phyloP scores from a whole-genome alignment of 495 filamentous ascomycete genomes.

The Saxophila tyrrhenica region DNA sequence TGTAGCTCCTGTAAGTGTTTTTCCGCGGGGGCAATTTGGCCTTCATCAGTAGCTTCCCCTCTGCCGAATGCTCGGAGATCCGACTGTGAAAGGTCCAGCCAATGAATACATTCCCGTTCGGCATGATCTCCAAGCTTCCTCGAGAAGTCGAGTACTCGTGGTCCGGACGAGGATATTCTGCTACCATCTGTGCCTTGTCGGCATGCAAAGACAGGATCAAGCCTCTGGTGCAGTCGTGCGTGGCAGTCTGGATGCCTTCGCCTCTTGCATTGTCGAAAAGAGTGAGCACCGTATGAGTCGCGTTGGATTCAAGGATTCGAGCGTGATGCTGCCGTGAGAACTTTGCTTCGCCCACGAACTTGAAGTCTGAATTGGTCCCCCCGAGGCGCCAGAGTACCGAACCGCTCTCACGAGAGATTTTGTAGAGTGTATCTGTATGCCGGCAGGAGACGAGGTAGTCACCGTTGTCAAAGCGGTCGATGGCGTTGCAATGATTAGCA shows the following conservation, averaged over 20 bases:
- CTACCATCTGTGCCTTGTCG: neutral
- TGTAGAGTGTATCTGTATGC: slow-evolving; percentile 7
- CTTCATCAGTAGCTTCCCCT: neutral
- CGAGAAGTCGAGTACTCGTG: neutral
- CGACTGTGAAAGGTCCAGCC: neutral
- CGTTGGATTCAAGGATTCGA: neutral
- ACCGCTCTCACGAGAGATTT: slow-evolving; percentile 2
- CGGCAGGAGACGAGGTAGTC: slow-evolving; percentile 16
- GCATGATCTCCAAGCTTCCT: neutral
- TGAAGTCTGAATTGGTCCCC: neutral
- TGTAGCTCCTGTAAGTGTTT: slow-evolving; percentile 1
- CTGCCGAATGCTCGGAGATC: neutral
- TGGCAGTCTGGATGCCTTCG: slow-evolving; percentile 11
- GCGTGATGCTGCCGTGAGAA: neutral
- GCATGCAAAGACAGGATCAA: neutral
- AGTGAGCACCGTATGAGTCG: neutral
- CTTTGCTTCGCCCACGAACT: neutral
- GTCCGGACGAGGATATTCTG: neutral
- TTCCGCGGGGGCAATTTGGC: neutral
- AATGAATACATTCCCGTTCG: neutral
- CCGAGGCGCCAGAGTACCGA: slow-evolving; percentile 13
- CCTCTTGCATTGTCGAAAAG: slow-evolving; percentile 12
- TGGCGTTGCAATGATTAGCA: slow-evolving; percentile 21
- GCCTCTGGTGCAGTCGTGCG: neutral
- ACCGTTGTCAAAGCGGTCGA: slow-evolving; percentile 8